phyloP scores from a whole-genome alignment of 768 basidiomycete species.

The Russula foetens region DNA sequence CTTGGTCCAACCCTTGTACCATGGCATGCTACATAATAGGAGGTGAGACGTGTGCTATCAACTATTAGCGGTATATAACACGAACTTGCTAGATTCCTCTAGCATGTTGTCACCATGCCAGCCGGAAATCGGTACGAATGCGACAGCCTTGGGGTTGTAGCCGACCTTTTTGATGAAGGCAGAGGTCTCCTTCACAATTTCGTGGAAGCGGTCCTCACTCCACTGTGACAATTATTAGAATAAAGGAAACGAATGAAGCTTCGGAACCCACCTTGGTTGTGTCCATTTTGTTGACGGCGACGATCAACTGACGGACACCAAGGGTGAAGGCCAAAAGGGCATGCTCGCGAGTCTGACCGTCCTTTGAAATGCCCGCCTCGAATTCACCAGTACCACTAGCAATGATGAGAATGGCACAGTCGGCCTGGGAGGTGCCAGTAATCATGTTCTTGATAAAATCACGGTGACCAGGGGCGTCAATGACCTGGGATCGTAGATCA shows the following conservation, averaged over 20 bases:
- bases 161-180: slow-evolving; percentile 99
- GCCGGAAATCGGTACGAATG: slow-evolving; percentile 99
- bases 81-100: slow-evolving; percentile 93
- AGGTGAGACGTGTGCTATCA: slow-evolving; percentile 5
- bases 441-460: slow-evolving; percentile 99
- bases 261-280: slow-evolving; percentile 72
- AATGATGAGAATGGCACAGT: slow-evolving; percentile 99
- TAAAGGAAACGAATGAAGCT: background rate
- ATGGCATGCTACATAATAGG: slow-evolving; percentile 73
- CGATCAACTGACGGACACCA: slow-evolving; percentile 99
- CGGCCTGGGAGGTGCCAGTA: slow-evolving; percentile 99
- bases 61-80: slow-evolving; percentile 3
- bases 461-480: slow-evolving; percentile 99
- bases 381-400: slow-evolving; percentile 99
- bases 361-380: slow-evolving; percentile 99
- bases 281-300: slow-evolving; percentile 99
- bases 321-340: slow-evolving; percentile 99
- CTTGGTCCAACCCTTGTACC: slow-evolving; percentile 99
- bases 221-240: slow-evolving; percentile 47
- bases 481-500: slow-evolving; percentile 51
- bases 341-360: slow-evolving; percentile 99
- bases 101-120: slow-evolving; percentile 99
- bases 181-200: slow-evolving; percentile 97
- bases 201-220: slow-evolving; percentile 99
- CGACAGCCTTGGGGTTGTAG: slow-evolving; percentile 97